Base-by-base conservation (phyloP, 257 asterid species). In the Nyctanthes arbortristis region DNA sequence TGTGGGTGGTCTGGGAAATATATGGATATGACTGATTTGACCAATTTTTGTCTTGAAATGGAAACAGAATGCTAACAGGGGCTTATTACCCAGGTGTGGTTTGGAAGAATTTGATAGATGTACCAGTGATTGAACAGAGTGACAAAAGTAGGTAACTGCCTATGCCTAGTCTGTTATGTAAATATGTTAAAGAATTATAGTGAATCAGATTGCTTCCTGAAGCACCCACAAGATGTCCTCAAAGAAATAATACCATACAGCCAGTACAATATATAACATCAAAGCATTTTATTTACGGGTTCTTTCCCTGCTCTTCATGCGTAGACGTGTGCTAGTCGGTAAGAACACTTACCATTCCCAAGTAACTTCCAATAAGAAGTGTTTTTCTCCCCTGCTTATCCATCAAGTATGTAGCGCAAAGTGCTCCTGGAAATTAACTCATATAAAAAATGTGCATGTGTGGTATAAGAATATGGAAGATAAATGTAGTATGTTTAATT, bases 341-440 rank as follows among this genome's bases (percentile, higher is more conserved):
- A 18, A 62, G 39, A 66, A n/a, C 10, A 63, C 82, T 75, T 40
- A 89, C 97, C 97, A 91, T 91, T 81, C 97, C 97, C 65, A 84
- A 52, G 73, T 91, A 91, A 79, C 97, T 91, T 79, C 88, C 90
- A 69, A 87, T 71, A 9, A 91, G 88, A 78, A 91, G 95, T 59
- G 73, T 80, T 73, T 81, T 81, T 67, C 97, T 87, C 75, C 96
- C 95, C 72, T 81, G 90, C 79, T 70, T 91, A 80, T 91, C 97
- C 90, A 91, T 82, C 61, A 91, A 79, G 84, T 87, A 91, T 29
- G 82, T 84, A 61, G 96, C 97, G 68, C 80, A 78, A 4, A 87
- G 82, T 14, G 96, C 90, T 64, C 96, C 96, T 91, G 83, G 58
- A 79, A 66, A 75, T 61, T 13, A 77, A 56, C 61, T 74, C 31